Percentiles rank a stretch among this genome's conserved stretches.
These are phyloP conservation scores for Protea cynaroides DNA, from an alignment of 164 flowering plant genomes.

Conservation along the genomic window DNA sequence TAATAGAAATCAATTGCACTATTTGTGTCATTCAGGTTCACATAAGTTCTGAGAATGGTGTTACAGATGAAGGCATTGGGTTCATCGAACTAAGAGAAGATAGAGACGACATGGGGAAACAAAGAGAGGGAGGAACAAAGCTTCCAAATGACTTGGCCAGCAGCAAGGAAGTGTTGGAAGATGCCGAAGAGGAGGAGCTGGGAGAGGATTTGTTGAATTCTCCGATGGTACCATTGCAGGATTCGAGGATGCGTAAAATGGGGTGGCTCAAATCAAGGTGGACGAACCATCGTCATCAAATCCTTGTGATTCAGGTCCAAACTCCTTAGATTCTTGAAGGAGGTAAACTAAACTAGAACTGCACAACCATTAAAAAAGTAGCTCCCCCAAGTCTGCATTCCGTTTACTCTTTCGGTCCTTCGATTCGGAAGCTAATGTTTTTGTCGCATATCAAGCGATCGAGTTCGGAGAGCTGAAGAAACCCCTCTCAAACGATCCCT, in stretches of 20 bases:
- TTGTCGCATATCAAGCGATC: too few species aligned
- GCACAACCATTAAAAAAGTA: too few species aligned
- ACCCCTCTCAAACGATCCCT: too few species aligned
- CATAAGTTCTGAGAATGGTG: conserved; percentile 43
- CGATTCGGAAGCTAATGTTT: too few species aligned
- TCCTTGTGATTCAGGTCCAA: background rate
- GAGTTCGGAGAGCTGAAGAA: too few species aligned
- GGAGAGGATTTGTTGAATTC: conserved; percentile 44
- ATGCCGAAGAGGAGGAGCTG: conserved; percentile 46
- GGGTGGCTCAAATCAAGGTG: conserved; percentile 35
- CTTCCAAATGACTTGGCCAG: conserved; percentile 42
- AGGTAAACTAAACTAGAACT: too few species aligned
- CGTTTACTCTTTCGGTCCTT: too few species aligned
- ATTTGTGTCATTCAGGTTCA: conserved; percentile 27
- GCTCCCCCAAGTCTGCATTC: too few species aligned
- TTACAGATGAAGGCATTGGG: conserved; percentile 67
- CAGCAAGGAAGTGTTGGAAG: conserved; percentile 41
- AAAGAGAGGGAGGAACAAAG: conserved; percentile 32
- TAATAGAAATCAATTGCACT: conserved; percentile 40
- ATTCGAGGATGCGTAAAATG: conserved; percentile 39
- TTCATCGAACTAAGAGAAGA: conserved; percentile 11
- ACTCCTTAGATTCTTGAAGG: conserved; percentile 17
- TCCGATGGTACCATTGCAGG: conserved; percentile 14
- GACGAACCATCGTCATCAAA: conserved; percentile 6
- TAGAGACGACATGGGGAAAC: conserved; percentile 22